These are phyloP conservation scores for Penicillium salamii DNA, from an alignment of 495 filamentous ascomycete species.

Conservation along the genomic window DNA sequence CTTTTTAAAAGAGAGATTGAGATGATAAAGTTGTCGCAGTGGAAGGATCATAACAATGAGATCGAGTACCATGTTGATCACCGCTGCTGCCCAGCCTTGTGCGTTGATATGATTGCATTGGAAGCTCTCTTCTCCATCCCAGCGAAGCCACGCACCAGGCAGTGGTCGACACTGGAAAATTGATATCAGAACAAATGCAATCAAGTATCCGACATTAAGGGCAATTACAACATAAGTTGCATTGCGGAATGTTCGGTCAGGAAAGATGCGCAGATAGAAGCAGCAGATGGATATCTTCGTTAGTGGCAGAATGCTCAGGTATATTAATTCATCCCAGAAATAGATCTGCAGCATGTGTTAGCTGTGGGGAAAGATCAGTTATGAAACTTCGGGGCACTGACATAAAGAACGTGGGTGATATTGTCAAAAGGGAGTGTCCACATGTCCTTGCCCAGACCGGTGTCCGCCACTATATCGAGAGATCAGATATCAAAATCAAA, in stretches of 20 bases:
- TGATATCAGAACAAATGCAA: conserved; percentile 37
- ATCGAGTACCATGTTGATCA: conserved; percentile 48
- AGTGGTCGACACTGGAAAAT: conserved; percentile 45
- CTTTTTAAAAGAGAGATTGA: conserved; percentile 28
- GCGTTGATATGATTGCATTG: conserved; percentile 42
- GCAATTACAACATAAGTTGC: conserved; percentile 30
- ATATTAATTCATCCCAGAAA: conserved; percentile 34
- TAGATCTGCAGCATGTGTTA: conserved; percentile 18
- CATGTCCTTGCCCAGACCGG: conserved; percentile 44
- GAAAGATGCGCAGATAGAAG: conserved; percentile 45
- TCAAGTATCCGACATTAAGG: conserved; percentile 35
- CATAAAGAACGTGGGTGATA: conserved; percentile 38
- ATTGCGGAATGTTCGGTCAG: conserved; percentile 27
- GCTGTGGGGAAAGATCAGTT: not conserved
- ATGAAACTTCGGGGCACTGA: conserved; percentile 7
- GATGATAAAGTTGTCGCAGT: conserved; percentile 27
- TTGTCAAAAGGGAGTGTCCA: conserved; percentile 47
- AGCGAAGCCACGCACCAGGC: conserved; percentile 36
- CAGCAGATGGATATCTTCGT: conserved; percentile 39
- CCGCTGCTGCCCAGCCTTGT: conserved; percentile 37
- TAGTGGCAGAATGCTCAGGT: conserved; percentile 30
- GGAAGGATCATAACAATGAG: conserved; percentile 44
- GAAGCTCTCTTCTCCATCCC: conserved; percentile 36
- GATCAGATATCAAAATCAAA: no score
- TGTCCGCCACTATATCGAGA: conserved; percentile 26